Base-by-base conservation (phyloP, 2,329 filamentous ascomycete species). In the Lanzia echinophila region DNA sequence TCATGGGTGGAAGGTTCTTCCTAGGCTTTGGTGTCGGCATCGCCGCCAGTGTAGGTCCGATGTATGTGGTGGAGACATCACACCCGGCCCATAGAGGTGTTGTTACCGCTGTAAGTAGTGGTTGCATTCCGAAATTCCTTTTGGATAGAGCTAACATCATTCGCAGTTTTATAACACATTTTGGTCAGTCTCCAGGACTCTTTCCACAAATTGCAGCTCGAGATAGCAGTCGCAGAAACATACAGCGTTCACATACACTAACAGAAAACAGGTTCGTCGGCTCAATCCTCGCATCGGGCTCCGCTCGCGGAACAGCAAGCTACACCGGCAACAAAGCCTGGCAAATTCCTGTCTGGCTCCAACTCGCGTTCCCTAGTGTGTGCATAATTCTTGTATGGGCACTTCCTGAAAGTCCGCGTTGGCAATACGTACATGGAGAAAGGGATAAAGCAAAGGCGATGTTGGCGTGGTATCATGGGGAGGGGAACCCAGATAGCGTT, bases 1-100 rank as follows among this genome's bases (percentile, higher is more conserved):
- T 76, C 61, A 73, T 77, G 66, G 75, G 73, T 39, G 79, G 79
- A 3, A 75, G 79, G 24, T 82, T 84, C 67, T 67, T 84, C 28
- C 75, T 84, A 13, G 81, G 81, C 47, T 82, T 83, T 59, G 75
- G 75, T 53, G 73, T 76, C 6, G 69, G 70, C 36, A 70, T 77
- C 54, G 70, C 71, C 31, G 69, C 72, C 2, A 68, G 72, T 0
- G 73, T 74, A 7, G 74, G 72, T 2, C 74, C 74, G 12, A 71
- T 70, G 33, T 76, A 74, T 57, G 72, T 75, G 15, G 68, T 73
- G 42, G 74, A 76, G 62, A 68, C 74, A 38, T 68, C 69, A 56
- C 71, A 75, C 56, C 73, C 73, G 4, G 71, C 71, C 7, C 74
- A 70, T 57, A 70, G 74, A 49, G 73, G 73, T 28, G 60, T 71